Evolutionary conservation across 768 basidiomycete species (phyloP).

Genomic region (Lentinula lateritia): DNA sequence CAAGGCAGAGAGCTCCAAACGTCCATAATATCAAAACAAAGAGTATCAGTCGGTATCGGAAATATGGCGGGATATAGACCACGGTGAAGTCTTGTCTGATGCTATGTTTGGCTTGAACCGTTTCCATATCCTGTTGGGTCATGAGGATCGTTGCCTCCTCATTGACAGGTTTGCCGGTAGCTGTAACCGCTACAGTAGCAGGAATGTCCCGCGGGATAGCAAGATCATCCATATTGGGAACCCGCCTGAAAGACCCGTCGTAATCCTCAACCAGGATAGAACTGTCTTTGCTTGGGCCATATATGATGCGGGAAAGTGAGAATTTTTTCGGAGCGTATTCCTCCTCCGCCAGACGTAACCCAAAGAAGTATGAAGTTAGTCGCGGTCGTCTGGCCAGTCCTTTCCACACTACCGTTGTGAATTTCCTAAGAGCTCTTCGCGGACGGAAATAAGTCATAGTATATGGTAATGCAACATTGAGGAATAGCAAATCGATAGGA

Average conservation of each 20-base stretch:
- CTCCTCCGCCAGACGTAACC: slow-evolving; percentile 56
- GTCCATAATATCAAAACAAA: slow-evolving; percentile 74
- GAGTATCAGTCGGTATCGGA: slow-evolving; percentile 64
- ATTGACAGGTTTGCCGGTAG: slow-evolving; percentile 58
- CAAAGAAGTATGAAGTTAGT: slow-evolving; percentile 87
- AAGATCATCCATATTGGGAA: slow-evolving; percentile 81
- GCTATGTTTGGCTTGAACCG: slow-evolving; percentile 60
- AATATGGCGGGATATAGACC: slow-evolving; percentile 79
- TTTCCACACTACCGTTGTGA: slow-evolving; percentile 62
- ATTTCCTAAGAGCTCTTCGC: slow-evolving; percentile 46
- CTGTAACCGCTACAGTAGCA: slow-evolving; percentile 69
- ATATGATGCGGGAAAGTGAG: slow-evolving; percentile 25
- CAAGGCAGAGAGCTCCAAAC: slow-evolving; percentile 52
- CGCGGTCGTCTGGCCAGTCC: slow-evolving; percentile 57
- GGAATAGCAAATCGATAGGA: slow-evolving; percentile 83
- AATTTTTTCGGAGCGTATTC: slow-evolving; percentile 47
- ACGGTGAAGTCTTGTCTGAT: slow-evolving; percentile 72
- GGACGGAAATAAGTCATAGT: slow-evolving; percentile 77
- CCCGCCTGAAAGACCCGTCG: slow-evolving; percentile 72
- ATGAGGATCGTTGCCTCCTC: slow-evolving; percentile 55
- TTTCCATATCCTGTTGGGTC: slow-evolving; percentile 61
- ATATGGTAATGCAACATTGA: slow-evolving; percentile 79
- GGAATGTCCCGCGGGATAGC: slow-evolving; percentile 72
- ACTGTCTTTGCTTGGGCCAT: slow-evolving; percentile 11
- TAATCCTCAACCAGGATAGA: slow-evolving; percentile 9